Percentiles rank a stretch among this genome's conserved stretches.
These are phyloP conservation scores for Trichosporon sp. DNA, from an alignment of 1,284 basidiomycete genomes.

Conservation along the genomic window DNA sequence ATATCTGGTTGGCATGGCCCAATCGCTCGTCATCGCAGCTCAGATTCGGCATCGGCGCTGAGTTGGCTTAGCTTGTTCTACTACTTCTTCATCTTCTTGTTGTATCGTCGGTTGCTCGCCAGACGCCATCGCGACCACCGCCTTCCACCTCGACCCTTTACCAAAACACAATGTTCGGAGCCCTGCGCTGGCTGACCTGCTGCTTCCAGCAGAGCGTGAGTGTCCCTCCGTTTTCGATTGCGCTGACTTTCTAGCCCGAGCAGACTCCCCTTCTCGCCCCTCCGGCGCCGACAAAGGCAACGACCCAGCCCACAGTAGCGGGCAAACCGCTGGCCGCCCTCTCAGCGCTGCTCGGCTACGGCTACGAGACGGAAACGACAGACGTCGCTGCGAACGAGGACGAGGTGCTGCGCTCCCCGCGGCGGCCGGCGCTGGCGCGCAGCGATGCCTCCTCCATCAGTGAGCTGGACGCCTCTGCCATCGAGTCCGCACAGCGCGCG, in stretches of 20 bases:
- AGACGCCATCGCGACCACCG: not conserved
- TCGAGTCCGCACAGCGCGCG: not conserved
- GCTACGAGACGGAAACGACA: not conserved
- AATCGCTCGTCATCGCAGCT: not conserved
- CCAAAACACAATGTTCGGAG: not conserved
- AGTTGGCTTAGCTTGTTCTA: not conserved
- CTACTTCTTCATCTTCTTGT: not conserved
- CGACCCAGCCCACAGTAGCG: not conserved
- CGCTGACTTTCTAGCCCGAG: not conserved
- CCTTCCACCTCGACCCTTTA: not conserved
- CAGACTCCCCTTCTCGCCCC: not conserved
- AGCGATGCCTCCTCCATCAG: not conserved
- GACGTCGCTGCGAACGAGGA: not conserved
- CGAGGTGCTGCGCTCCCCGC: not conserved
- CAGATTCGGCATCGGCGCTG: constrained; percentile 1
- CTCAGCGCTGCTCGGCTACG: not conserved
- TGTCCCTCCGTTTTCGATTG: not conserved
- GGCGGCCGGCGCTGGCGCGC: not conserved
- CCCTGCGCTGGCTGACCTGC: not conserved
- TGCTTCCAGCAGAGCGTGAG: constrained; percentile 2
- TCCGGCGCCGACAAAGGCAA: not conserved
- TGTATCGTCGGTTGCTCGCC: not conserved
- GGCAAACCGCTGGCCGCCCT: not conserved
- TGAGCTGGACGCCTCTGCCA: not conserved
- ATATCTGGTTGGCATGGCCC: constrained; percentile 1